These are phyloP conservation scores for Sphaerobolus stellatus DNA, from an alignment of 1,284 basidiomycete species.

Conservation along the genomic window DNA sequence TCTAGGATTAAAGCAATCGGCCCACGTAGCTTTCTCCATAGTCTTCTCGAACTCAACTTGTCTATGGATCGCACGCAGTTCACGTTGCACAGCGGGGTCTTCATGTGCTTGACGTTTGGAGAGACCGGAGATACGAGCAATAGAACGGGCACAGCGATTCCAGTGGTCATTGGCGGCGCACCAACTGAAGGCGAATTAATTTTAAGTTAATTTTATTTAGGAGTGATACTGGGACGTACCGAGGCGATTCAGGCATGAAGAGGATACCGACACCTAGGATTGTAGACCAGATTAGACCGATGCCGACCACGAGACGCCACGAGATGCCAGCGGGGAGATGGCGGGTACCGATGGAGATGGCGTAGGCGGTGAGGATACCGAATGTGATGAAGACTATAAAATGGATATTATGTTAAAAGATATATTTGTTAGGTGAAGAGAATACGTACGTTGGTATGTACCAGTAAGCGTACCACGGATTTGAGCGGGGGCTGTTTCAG, in stretches of 20 bases:
- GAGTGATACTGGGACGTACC: constrained; percentile 27
- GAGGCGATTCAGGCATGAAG: constrained; percentile 77
- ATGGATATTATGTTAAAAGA: not conserved
- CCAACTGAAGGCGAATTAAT: constrained; percentile 43
- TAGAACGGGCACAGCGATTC: constrained; percentile 52
- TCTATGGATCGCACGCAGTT: constrained; percentile 52
- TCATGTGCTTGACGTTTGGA: constrained; percentile 38
- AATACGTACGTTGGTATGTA: constrained; percentile 53
- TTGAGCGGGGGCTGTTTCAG: constrained; percentile 74
- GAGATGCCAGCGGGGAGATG: constrained; percentile 47
- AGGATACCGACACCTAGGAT: constrained; percentile 68
- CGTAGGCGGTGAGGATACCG: constrained; percentile 75
- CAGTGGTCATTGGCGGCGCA: constrained; percentile 48
- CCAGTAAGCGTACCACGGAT: constrained; percentile 74
- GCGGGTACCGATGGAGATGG: constrained; percentile 58
- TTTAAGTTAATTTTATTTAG: not conserved
- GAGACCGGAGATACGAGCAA: constrained; percentile 60
- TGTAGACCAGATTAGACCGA: constrained; percentile 69
- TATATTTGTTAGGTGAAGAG: not conserved
- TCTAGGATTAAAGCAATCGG: constrained; percentile 56
- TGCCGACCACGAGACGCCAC: constrained; percentile 69
- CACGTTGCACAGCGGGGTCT: constrained; percentile 46
- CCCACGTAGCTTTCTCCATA: constrained; percentile 45
- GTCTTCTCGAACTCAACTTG: constrained; percentile 49
- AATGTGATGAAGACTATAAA: constrained; percentile 62